Percentiles rank a stretch among this genome's conserved stretches.
Conservation (phyloP, 2,329 filamentous ascomycete genomes). For the Rhinocladiella mackenziei region DNA sequence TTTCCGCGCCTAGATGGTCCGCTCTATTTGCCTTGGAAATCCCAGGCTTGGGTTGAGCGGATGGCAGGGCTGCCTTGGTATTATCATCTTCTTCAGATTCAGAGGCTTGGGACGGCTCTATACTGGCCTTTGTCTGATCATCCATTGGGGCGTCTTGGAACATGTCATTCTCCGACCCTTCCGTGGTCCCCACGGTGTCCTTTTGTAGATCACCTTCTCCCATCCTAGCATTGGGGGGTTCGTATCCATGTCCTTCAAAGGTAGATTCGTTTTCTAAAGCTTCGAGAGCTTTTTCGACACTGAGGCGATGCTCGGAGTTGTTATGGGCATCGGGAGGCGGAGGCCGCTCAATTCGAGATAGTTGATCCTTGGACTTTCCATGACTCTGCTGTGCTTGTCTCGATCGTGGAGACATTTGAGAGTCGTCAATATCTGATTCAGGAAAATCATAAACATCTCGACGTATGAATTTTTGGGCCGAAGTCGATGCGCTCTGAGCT, state of each 20-base stretch:
- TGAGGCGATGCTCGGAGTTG: slow-evolving; percentile 6
- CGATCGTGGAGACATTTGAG: slow-evolving; percentile 28
- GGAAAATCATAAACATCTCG: slow-evolving; percentile 22
- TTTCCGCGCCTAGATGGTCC: no score
- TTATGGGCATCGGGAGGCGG: slow-evolving; percentile 7
- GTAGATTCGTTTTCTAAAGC: slow-evolving; percentile 15
- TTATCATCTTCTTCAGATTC: slow-evolving; percentile 10
- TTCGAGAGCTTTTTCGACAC: slow-evolving; percentile 11
- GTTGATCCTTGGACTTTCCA: slow-evolving; percentile 8
- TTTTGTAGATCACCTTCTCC: background rate
- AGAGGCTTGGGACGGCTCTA: no score
- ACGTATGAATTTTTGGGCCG: slow-evolving; percentile 25
- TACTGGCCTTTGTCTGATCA: background rate
- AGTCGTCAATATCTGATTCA: slow-evolving; percentile 29
- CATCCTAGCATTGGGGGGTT: background rate
- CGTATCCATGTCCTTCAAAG: slow-evolving; percentile 9
- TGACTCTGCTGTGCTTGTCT: slow-evolving; percentile 13
- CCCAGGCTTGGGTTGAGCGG: background rate
- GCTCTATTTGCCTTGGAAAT: background rate
- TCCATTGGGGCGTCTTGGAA: slow-evolving; percentile 12
- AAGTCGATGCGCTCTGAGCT: slow-evolving; percentile 13
- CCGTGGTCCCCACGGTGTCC: background rate
- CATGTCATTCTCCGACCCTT: slow-evolving; percentile 8
- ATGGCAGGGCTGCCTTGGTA: background rate
- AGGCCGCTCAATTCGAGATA: slow-evolving; percentile 10